Evolutionary conservation across 192 early-diverging fungal genomes (phyloP), one percentile per base, ranked within the genome.

Genomic region (Umbelopsis sp.): DNA sequence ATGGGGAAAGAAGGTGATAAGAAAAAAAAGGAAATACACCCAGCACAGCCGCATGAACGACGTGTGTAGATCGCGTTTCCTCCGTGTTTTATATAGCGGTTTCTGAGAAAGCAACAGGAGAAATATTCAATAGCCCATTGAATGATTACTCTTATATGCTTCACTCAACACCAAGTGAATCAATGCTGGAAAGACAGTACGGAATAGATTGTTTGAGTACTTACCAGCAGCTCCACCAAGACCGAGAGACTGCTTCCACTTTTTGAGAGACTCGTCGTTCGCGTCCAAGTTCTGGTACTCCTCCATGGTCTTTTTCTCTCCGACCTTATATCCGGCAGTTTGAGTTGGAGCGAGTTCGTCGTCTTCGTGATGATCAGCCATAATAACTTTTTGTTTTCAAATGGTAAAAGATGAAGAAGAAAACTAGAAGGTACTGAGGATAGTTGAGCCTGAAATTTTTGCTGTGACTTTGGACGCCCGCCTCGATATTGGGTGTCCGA

Each of bases 191-290:
- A 41, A 41, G 67, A n/a, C 23, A 18, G 21, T 20, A 20, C 30
- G 46, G 44, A 46, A 15, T 16, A 33, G 35, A 41, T 6, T 41
- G 1, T 41, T 41, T 41, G 37, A 41, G 10, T 20, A 64, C 77
- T 80, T 81, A 88, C 87, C 85, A 81, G 83, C 21, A 35, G 82
- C 73, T 20, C 70, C 73, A 66, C 70, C 76, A 45, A 99, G 80
- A 35, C 97, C 97, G 50, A 99, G 89, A 20, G 93, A 94, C 69
- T 89, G 90, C 86, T 99, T 99, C 97, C 97, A 99, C 81, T 95
- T 96, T 66, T 86, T 82, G 35, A 99, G 87, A n/a, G 95, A 94
- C 78, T 95, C 94, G 82, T 97, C 97, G 69, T 85, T 78, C 64
- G 94, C 89, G 74, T 98, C 97, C 58, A 99, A 86, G 41, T 86